A percentile compares a stretch with the other conserved stretches of the same genome.
phyloP scores from a whole-genome alignment of 169 alveolate genomes.

The Babesia microti region DNA sequence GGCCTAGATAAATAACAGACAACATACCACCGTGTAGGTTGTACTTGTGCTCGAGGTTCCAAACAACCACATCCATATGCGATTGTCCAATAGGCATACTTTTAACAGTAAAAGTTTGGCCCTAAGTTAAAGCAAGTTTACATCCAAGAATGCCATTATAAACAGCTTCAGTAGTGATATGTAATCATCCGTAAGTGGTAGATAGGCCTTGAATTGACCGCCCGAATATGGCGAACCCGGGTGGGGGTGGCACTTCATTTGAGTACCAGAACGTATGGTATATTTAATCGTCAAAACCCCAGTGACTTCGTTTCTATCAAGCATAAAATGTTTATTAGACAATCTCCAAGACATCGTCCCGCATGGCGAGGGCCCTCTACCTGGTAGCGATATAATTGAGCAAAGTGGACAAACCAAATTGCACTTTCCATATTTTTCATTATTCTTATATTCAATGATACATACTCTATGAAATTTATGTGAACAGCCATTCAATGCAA shows the following conservation, averaged over 20 bases:
- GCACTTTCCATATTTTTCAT: slow-evolving; percentile 14
- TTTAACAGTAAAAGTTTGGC: too few relatives aligned
- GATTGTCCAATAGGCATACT: too few relatives aligned
- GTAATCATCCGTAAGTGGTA: slow-evolving; percentile 17
- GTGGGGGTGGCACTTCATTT: slow-evolving; percentile 15
- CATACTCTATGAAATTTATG: slow-evolving; percentile 15
- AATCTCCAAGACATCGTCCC: slow-evolving; percentile 29
- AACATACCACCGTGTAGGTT: too few relatives aligned
- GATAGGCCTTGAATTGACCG: slow-evolving; percentile 7
- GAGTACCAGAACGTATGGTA: slow-evolving; percentile 12
- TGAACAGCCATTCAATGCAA: slow-evolving; percentile 19
- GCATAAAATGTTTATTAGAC: slow-evolving; percentile 12
- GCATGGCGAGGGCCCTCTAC: slow-evolving; percentile 25
- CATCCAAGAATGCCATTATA: slow-evolving; percentile 24
- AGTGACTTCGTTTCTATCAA: slow-evolving; percentile 5
- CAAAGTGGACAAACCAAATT: slow-evolving; percentile 19
- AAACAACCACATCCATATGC: too few relatives aligned
- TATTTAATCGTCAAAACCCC: slow-evolving; percentile 12
- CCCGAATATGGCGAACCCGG: slow-evolving; percentile 23
- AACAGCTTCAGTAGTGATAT: slow-evolving; percentile 14
- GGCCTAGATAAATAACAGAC: too few relatives aligned
- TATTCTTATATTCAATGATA: slow-evolving; percentile 9
- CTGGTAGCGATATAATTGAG: slow-evolving; percentile 5
- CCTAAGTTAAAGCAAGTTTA: too few relatives aligned
- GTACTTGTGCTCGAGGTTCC: too few relatives aligned